phyloP scores from a whole-genome alignment of 371 early-diverging fungal genomes.

The Gilbertella persicaria region DNA sequence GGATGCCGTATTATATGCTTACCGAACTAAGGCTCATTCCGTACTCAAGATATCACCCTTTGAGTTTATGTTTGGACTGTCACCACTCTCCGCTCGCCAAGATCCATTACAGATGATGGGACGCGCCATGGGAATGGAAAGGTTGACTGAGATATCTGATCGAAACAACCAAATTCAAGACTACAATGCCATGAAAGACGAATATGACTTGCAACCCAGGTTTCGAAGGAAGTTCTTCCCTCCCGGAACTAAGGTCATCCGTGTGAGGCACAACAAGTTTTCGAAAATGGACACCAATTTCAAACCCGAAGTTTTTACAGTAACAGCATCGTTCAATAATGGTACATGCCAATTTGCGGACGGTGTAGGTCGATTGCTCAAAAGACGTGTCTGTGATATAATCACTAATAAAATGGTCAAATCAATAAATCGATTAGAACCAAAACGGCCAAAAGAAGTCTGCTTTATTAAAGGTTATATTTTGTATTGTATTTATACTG shows the following conservation, averaged over 20 bases:
- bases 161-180: neutral
- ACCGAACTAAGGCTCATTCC: slow-evolving; percentile 1
- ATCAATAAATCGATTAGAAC: too few species aligned
- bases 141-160: neutral
- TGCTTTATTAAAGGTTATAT: too few species aligned
- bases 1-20: slow-evolving; percentile 6
- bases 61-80: neutral
- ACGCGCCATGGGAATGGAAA: neutral
- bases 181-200: neutral
- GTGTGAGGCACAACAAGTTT: neutral
- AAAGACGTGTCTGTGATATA: too few species aligned
- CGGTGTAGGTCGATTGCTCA: neutral
- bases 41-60: slow-evolving; percentile 3
- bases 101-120: slow-evolving; percentile 3
- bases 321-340: neutral
- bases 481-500: too few species aligned
- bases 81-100: neutral
- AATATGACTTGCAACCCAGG: neutral
- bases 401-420: too few species aligned
- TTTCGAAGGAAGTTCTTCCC: neutral
- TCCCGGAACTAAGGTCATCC: neutral
- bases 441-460: too few species aligned
- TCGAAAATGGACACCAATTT: neutral
- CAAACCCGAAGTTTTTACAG: slow-evolving; percentile 4
- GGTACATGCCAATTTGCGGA: slow-evolving; percentile 1